Evolutionary conservation across 2,329 filamentous ascomycete genomes (phyloP), one percentile per base, ranked within the genome.

Genomic region (Hymenoscyphus infarciens): DNA sequence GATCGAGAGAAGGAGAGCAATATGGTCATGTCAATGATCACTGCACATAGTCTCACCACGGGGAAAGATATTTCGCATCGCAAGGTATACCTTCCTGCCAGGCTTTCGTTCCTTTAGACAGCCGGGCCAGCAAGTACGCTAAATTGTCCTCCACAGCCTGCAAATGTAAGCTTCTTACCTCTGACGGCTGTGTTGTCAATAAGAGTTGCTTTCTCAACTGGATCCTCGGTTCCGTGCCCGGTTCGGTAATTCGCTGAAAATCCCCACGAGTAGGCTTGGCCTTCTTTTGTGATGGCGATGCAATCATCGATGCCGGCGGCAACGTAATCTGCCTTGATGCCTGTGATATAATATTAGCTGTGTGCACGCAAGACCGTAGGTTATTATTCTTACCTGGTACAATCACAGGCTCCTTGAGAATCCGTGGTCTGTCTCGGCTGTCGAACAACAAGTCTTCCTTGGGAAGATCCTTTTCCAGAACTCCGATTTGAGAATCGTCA

Each of bases 131-230:
- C 80, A 19, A 91, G 71, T 27, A 91, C 77, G 1, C 87, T 88
- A 75, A 86, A 97, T 73, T 97, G 92, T 8, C 92, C 92, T 68
- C 94, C 93, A 35, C 88, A 89, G 53, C 89, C 90, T 16, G 90
- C 91, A 77, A 83, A 91, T 39, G 86, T 82, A 55, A 97, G 81
- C 74, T 87, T 86, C 77, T 88, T 87, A 49, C 85, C 90, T 42
- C 87, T 83, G 27, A 95, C 84, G 49, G 91, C 92, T 15, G 87
- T 90, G 78, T 96, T 96, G 71, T 95, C 89, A 61, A 97, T 90
- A 56, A 88, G 71, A 0, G 89, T 94, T 0, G 93, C 90, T 22
- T 84, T 81, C 69, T 88, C 82, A 29, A 97, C 83, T 69, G 96
- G 91, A 57, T 96, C 90, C 22, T 86, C 85, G 1, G 83, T 87